Evolutionary conservation across 1,139 yeast species (phyloP), one percentile per base, ranked within the genome.

Genomic region (Lodderomyces oxycetoniae): DNA sequence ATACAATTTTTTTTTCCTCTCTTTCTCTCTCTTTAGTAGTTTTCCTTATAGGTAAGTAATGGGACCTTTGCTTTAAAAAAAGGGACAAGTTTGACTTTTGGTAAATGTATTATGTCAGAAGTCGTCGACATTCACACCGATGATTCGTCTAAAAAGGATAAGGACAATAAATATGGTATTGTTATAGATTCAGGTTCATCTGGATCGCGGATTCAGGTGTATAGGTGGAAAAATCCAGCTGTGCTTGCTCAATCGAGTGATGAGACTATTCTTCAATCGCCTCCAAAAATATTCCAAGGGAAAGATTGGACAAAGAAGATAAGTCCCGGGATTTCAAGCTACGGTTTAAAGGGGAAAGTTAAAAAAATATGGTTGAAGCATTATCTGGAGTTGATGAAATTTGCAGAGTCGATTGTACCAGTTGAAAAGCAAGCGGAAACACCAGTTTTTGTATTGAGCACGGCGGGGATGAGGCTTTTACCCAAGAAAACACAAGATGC

Each of bases 131-230:
- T n/a, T n/a, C n/a, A n/a, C n/a, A n/a, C n/a, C n/a, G n/a, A n/a
- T n/a, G n/a, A n/a, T n/a, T n/a, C n/a, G n/a, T n/a, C n/a, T n/a
- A n/a, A n/a, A n/a, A n/a, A 27, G 11, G 16, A 8, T 7, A 27
- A 21, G 10, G 23, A 31, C 31, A 34, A 53, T 38, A 61, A 56
- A 38, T 83, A 79, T 57, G 91, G 91, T 31, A 76, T 84, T 16
- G 89, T 82, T 12, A 67, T 84, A 2, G 94, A 84, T 55, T 79
- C 91, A 0, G 94, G 94, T 1, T 81, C 91, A 0, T 81, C 89
- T 0, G 94, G 94, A 1, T 81, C 89, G 1, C 59, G 94, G 36
- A 63, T 80, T 10, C 84, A 80, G 52, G 71, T 84, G 9, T 84
- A 79, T 52, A 66, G 65, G 42, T 83, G 89, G 89, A 66, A 67